These are phyloP conservation scores for Quercus ilex DNA, from an alignment of 306 rosid genomes.

Conservation along the genomic window DNA sequence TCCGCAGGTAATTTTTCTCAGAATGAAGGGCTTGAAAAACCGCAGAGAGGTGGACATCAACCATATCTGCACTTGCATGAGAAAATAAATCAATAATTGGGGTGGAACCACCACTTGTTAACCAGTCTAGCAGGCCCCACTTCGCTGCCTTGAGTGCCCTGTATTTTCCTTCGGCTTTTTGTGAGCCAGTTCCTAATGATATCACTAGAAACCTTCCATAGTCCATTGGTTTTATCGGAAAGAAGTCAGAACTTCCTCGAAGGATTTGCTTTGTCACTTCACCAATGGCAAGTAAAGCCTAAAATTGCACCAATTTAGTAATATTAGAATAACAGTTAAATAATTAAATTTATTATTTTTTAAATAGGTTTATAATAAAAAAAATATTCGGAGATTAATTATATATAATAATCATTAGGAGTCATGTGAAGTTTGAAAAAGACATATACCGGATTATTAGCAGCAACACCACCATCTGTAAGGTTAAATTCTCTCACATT, in stretches of 20 bases:
- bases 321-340: neutral
- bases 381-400: neutral
- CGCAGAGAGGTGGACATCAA: constrained; percentile 43
- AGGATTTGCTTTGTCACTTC: constrained; percentile 46
- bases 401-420: neutral
- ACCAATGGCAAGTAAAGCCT: constrained; percentile 49
- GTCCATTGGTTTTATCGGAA: constrained; percentile 26
- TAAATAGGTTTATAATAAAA: no score
- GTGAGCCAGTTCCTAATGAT: constrained; percentile 60
- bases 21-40: constrained; percentile 42
- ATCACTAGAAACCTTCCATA: constrained; percentile 41
- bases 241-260: constrained; percentile 15
- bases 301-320: neutral
- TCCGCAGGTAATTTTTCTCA: constrained; percentile 43
- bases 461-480: constrained; percentile 66
- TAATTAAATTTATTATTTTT: no score
- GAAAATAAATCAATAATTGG: constrained; percentile 43
- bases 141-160: constrained; percentile 34
- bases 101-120: constrained; percentile 31
- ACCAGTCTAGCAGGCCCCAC: constrained; percentile 59
- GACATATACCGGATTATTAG: constrained; percentile 58
- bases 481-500: constrained; percentile 42
- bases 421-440: neutral
- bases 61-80: constrained; percentile 51
- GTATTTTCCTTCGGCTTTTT: constrained; percentile 36